Conservation (phyloP, 2,329 filamentous ascomycete species). For the Coniochaeta ligniaria region DNA sequence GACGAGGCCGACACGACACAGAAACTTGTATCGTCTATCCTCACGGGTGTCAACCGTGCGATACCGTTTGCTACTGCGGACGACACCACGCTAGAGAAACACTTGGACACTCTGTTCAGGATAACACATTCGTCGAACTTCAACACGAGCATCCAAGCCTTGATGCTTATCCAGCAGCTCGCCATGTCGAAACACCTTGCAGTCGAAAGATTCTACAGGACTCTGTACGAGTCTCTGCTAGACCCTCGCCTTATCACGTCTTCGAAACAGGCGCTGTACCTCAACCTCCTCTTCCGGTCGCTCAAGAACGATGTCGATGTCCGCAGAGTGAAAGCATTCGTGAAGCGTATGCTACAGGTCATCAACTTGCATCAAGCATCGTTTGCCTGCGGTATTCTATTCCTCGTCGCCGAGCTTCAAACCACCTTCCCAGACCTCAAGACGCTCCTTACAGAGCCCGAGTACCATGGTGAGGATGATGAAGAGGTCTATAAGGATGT, state of each 20-base stretch:
- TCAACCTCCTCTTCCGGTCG: constrained; percentile 84
- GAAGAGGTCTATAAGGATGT: constrained; percentile 48
- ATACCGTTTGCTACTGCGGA: constrained; percentile 86
- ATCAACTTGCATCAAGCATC: constrained; percentile 83
- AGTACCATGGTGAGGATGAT: constrained; percentile 66
- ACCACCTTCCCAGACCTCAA: constrained; percentile 72
- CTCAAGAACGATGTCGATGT: constrained; percentile 86
- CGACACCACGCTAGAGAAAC: constrained; percentile 72
- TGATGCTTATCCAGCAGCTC: constrained; percentile 91
- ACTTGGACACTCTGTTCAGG: constrained; percentile 88
- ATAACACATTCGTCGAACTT: constrained; percentile 98
- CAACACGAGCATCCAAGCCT: constrained; percentile 93
- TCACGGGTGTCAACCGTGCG: constrained; percentile 92
- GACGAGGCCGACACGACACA: constrained; percentile 68
- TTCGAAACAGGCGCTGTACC: constrained; percentile 91
- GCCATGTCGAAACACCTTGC: constrained; percentile 72
- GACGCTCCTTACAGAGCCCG: constrained; percentile 71
- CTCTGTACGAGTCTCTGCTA: constrained; percentile 87
- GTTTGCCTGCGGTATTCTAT: constrained; percentile 89
- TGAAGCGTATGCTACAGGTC: constrained; percentile 86
- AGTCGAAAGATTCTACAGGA: constrained; percentile 88
- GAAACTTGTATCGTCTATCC: constrained; percentile 83
- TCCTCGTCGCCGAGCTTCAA: constrained; percentile 76
- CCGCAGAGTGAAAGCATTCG: constrained; percentile 89
- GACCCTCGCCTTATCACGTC: constrained; percentile 83